Evolutionary conservation across 1,284 basidiomycete species (phyloP).

Genomic region (Naganishia liquefaciens): DNA sequence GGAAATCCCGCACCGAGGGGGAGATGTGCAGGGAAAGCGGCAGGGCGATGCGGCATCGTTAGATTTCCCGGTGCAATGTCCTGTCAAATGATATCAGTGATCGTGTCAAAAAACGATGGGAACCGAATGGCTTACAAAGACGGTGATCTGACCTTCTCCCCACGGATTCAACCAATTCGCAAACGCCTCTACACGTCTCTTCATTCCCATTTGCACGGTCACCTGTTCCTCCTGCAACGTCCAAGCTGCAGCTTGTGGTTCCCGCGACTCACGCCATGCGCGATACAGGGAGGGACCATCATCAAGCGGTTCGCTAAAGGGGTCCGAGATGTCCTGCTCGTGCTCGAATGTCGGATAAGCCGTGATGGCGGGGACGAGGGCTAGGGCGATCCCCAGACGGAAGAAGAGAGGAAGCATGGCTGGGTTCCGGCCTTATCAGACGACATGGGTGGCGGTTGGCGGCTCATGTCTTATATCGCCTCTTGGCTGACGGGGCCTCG

Average conservation of each 20-base stretch:
- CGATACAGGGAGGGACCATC: neutral
- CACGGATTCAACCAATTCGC: conserved; percentile 45
- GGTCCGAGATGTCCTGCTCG: conserved; percentile 6
- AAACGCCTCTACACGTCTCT: conserved; percentile 33
- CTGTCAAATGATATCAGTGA: conserved; percentile 7
- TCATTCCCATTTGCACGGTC: conserved; percentile 6
- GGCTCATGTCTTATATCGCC: neutral
- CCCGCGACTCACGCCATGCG: conserved; percentile 8
- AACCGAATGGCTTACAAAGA: conserved; percentile 39
- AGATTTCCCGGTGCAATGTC: conserved; percentile 38
- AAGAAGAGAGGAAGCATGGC: neutral
- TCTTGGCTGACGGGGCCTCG: neutral
- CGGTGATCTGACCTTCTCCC: conserved; percentile 45
- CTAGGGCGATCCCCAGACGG: neutral
- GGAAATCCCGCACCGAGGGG: conserved; percentile 39
- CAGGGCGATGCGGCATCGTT: conserved; percentile 51
- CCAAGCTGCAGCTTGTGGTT: neutral
- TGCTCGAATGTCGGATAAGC: conserved; percentile 1
- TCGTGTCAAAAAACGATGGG: neutral
- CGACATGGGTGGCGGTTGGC: no score
- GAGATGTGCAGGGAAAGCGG: conserved; percentile 49
- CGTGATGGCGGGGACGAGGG: neutral
- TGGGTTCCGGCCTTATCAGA: no score
- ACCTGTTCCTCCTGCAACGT: neutral
- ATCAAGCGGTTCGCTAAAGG: conserved; percentile 1